A percentile compares a stretch with the other conserved stretches of the same genome.
Conservation (phyloP, 108 stramenopile genomes). For the Conticribra weissflogii region DNA sequence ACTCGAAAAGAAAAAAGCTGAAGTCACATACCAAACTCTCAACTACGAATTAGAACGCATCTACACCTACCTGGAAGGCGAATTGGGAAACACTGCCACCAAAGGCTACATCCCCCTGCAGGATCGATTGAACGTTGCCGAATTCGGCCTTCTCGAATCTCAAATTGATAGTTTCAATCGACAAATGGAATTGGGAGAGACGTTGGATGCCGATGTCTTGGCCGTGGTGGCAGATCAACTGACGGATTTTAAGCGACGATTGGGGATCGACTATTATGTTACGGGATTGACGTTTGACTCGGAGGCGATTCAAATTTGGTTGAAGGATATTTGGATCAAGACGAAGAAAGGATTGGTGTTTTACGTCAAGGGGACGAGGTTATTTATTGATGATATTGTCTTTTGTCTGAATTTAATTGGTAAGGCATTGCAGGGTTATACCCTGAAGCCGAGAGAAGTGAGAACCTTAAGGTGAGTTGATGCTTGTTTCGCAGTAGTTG, state of each 20-base stretch:
- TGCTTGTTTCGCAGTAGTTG: not conserved
- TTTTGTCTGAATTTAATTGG: constrained; percentile 81
- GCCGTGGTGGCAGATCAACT: constrained; percentile 80
- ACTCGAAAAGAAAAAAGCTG: constrained; percentile 64
- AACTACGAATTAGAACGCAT: constrained; percentile 92
- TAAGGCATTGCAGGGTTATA: constrained; percentile 90
- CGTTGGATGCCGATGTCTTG: constrained; percentile 78
- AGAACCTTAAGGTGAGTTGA: constrained; percentile 82
- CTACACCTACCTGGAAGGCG: constrained; percentile 88
- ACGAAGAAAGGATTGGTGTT: constrained; percentile 80
- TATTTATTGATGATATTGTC: constrained; percentile 86
- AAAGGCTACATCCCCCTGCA: constrained; percentile 87
- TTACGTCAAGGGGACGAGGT: constrained; percentile 79
- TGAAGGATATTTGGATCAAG: constrained; percentile 61
- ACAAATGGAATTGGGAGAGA: constrained; percentile 64
- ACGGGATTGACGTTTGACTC: constrained; percentile 75
- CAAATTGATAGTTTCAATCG: constrained; percentile 82
- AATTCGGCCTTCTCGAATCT: constrained; percentile 93
- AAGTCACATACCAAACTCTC: constrained; percentile 74
- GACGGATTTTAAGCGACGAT: constrained; percentile 88
- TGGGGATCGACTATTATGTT: constrained; percentile 93
- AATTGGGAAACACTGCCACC: constrained; percentile 72
- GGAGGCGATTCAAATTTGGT: constrained; percentile 71
- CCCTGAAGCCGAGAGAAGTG: constrained; percentile 95
- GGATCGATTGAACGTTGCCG: constrained; percentile 94